Evolutionary conservation across 306 rosid genomes (phyloP).

Genomic region (Heteromeles arbutifolia): DNA sequence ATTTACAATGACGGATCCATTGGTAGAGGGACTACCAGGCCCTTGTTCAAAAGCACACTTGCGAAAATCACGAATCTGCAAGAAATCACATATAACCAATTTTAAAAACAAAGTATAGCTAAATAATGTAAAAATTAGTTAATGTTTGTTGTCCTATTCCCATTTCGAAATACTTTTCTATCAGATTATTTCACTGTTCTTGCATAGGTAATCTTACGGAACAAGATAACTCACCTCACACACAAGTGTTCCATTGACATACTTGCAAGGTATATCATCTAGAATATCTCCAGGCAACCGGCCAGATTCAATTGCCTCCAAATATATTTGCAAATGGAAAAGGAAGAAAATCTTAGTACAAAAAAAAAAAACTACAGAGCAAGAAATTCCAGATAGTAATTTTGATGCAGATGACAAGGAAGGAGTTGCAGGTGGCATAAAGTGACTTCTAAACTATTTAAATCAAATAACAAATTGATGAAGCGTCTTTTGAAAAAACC

Average conservation of each 20-base stretch:
- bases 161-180: background rate
- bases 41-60: conserved; percentile 61
- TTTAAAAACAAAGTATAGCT: background rate
- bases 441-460: background rate
- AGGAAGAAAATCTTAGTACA: conserved; percentile 8
- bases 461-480: background rate
- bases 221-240: conserved; percentile 72
- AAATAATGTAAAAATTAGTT: background rate
- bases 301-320: conserved; percentile 95
- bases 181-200: background rate
- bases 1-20: conserved; percentile 50
- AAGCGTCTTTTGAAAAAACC: background rate
- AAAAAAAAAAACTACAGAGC: background rate
- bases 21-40: conserved; percentile 29
- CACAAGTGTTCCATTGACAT: conserved; percentile 68
- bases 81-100: conserved; percentile 9
- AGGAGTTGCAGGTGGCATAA: background rate
- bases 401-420: conserved; percentile 17
- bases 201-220: conserved; percentile 19
- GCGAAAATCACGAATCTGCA: conserved; percentile 85
- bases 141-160: background rate
- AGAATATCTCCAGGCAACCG: conserved; percentile 90
- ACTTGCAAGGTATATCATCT: conserved; percentile 91
- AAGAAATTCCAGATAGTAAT: background rate
- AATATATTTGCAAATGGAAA: conserved; percentile 23